phyloP scores from a whole-genome alignment of 345 rosid species.

The Eucalyptus globulus region DNA sequence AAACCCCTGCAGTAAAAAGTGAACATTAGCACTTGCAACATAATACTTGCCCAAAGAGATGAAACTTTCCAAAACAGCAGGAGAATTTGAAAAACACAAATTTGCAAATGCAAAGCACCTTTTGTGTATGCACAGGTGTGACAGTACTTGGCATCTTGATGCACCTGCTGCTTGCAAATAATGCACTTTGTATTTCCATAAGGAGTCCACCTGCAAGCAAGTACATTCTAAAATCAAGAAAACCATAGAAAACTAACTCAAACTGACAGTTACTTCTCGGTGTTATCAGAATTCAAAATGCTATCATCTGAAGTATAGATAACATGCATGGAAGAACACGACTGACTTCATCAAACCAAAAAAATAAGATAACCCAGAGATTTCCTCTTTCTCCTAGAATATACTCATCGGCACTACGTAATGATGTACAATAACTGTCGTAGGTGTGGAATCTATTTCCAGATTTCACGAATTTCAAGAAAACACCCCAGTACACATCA shows the following conservation, averaged over 20 bases:
- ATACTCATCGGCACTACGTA: neutral
- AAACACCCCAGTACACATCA: neutral
- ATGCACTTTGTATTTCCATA: conserved; percentile 82
- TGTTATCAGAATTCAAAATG: neutral
- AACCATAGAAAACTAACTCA: neutral
- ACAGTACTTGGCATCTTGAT: conserved; percentile 94
- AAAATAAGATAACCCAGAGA: neutral
- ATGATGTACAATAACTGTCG: neutral
- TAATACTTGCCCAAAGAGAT: neutral
- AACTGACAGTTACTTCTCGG: neutral
- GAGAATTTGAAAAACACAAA: neutral
- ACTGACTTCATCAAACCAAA: neutral
- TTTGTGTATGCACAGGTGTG: conserved; percentile 96
- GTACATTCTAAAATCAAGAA: neutral
- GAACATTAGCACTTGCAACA: neutral
- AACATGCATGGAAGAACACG: neutral
- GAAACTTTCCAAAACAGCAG: neutral
- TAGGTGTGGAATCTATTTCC: neutral
- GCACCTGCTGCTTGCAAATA: conserved; percentile 98
- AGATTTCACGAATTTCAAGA: neutral
- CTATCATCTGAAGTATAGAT: neutral
- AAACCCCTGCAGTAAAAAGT: conserved; percentile 51
- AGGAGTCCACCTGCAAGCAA: conserved; percentile 76
- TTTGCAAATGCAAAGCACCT: conserved; percentile 25
- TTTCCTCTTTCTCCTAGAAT: neutral